Conservation (phyloP, 306 rosid species). For the Quillaja saponaria region DNA sequence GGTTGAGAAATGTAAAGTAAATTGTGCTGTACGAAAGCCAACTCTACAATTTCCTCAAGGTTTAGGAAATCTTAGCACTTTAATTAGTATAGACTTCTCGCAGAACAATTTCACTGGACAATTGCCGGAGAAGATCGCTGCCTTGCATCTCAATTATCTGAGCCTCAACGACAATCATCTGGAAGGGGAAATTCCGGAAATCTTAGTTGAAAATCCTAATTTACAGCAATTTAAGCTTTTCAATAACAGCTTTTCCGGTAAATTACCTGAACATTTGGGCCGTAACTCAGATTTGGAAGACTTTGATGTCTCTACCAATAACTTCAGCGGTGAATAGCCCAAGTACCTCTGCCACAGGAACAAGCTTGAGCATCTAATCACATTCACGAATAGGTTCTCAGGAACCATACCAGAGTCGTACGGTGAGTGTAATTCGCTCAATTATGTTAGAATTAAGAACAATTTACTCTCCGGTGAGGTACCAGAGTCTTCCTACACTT, state of each 20-base stretch:
- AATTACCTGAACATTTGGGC: conserved; percentile 60
- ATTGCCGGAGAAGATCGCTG: conserved; percentile 45
- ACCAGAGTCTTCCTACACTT: conserved; percentile 56
- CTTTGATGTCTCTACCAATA: conserved; percentile 75
- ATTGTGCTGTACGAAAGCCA: conserved; percentile 50
- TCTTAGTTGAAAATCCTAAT: conserved; percentile 51
- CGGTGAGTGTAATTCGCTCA: conserved; percentile 49
- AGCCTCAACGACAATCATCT: conserved; percentile 68
- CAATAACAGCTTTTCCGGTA: conserved; percentile 75
- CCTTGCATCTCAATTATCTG: conserved; percentile 40
- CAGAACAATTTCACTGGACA: conserved; percentile 66
- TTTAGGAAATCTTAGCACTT: conserved; percentile 51
- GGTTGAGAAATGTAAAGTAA: conserved; percentile 37
- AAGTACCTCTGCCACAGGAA: conserved; percentile 53
- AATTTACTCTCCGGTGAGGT: conserved; percentile 57
- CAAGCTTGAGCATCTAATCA: conserved; percentile 40
- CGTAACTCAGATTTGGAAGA: conserved; percentile 40
- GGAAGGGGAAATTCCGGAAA: conserved; percentile 58
- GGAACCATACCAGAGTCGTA: conserved; percentile 51
- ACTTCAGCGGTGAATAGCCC: conserved; percentile 59
- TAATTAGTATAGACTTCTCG: conserved; percentile 57
- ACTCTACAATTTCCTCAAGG: conserved; percentile 58
- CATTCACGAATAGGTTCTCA: conserved; percentile 54
- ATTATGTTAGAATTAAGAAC: conserved; percentile 58
- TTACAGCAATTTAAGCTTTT: conserved; percentile 50